Evolutionary conservation across 2,329 filamentous ascomycete species (phyloP).

Genomic region (Fusarium chuoi): DNA sequence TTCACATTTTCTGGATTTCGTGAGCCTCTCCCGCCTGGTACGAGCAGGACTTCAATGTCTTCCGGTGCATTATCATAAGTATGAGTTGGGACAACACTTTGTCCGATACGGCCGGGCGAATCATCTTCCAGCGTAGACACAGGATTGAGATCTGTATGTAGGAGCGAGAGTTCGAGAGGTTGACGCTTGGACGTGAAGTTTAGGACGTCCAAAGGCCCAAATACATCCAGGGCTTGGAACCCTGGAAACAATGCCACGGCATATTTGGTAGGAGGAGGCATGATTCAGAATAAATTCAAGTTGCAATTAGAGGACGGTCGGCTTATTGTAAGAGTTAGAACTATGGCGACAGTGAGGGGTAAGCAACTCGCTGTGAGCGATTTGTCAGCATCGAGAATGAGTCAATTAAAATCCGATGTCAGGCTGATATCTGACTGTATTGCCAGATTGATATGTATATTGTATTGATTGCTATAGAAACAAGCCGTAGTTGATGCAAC

Average conservation of each 20-base stretch:
- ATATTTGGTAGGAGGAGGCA: constrained; percentile 33
- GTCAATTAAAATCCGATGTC: not conserved
- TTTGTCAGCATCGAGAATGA: constrained; percentile 6
- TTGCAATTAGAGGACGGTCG: too few relatives aligned
- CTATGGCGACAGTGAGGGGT: not conserved
- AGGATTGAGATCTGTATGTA: constrained; percentile 44
- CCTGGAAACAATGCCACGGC: constrained; percentile 38
- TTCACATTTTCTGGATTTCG: constrained; percentile 38
- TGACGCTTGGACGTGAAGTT: constrained; percentile 43
- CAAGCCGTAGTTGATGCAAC: not conserved
- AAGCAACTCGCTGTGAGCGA: not conserved
- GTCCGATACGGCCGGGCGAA: constrained; percentile 40
- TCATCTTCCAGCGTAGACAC: constrained; percentile 41
- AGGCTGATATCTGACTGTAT: not conserved
- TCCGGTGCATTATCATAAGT: constrained; percentile 49
- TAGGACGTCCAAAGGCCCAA: constrained; percentile 51
- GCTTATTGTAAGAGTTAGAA: not conserved
- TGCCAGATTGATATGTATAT: not conserved
- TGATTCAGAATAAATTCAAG: not conserved
- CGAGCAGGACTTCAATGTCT: constrained; percentile 52
- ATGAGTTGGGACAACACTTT: constrained; percentile 50
- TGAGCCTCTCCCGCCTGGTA: constrained; percentile 53
- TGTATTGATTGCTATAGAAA: not conserved
- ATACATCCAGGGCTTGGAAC: constrained; percentile 42
- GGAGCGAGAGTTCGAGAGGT: constrained; percentile 42